Base-by-base conservation (phyloP, 345 rosid genomes). In the Populus alba region DNA sequence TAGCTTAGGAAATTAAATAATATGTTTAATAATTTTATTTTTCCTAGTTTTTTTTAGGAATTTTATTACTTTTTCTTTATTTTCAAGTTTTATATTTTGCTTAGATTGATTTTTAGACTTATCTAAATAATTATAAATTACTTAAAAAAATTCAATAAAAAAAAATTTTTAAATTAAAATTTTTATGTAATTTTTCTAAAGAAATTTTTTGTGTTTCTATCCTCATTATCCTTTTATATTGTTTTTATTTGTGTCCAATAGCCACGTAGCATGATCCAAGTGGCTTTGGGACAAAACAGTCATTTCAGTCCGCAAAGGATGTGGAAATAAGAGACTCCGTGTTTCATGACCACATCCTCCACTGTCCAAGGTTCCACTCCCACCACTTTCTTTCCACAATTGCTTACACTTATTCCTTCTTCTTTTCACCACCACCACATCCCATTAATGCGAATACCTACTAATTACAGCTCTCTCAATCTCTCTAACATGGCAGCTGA, bases 401-500 rank as follows among this genome's bases (percentile, higher is more conserved):
- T 57, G 51, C 75, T 66, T 41, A 70, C 70, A 33, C 66, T 37
- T 57, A 66, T 76, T 81, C 75, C 43, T 66, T 66, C 39, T 22
- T 17, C 78, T 61, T 27, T 77, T 51, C 70, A 38, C 55, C 65
- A 9, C 62, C 82, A 78, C 86, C 81, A 81, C 84, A 53, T 37
- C 15, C 61, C 76, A 27, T 9, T 41, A 4, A 66, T 72, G 29
- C 41, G 67, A 23, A 12, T 33, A 6, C 35, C 20, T 12, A 9
- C 17, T 59, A 33, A 7, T 53, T n/a, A 3, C 61, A 20, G 2
- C 74, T 57, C 20, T 69, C n/a, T 38, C 12, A 66, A 71, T 49
- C 75, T 65, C 25, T 1, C 67, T 27, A 87, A 20, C 23, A 53
- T 20, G 61, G 61, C 89, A 90, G 89, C 85, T 38, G 86, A 81